A percentile compares a stretch with the other conserved stretches of the same genome.
phyloP scores from a whole-genome alignment of 306 rosid genomes.

The Ormosia emarginata region DNA sequence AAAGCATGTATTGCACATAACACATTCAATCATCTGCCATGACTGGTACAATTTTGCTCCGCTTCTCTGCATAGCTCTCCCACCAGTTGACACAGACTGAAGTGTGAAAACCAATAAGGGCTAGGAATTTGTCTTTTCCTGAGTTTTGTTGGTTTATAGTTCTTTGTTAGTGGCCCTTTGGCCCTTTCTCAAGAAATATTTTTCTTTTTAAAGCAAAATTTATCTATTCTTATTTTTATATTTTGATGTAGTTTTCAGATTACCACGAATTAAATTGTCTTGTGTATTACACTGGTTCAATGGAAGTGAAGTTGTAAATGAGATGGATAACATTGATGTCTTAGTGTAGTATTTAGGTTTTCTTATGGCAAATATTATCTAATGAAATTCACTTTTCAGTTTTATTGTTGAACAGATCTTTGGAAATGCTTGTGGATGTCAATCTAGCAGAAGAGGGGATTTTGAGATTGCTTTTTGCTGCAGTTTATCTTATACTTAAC shows the following conservation, averaged over 20 bases:
- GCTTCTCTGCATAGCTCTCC: neutral
- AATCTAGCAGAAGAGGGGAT: conserved; percentile 86
- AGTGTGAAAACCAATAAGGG: neutral
- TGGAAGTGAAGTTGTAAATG: conserved; percentile 13
- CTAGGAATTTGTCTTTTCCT: neutral
- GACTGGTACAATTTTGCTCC: neutral
- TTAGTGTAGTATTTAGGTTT: conserved; percentile 15
- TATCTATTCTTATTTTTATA: neutral
- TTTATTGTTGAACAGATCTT: conserved; percentile 72
- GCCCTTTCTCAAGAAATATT: neutral
- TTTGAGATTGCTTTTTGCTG: conserved; percentile 81
- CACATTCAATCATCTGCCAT: neutral
- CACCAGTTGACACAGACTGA: neutral
- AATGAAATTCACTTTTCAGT: conserved; percentile 53
- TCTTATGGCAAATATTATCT: conserved; percentile 37
- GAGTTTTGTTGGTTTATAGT: neutral
- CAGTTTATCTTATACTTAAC: conserved; percentile 73
- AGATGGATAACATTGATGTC: conserved; percentile 16
- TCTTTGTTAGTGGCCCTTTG: neutral
- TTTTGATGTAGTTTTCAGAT: conserved; percentile 7
- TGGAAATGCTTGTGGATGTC: conserved; percentile 91
- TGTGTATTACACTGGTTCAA: conserved; percentile 5
- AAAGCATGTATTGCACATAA: neutral
- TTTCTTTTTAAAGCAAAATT: neutral
- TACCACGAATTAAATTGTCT: neutral